Evolutionary conservation across 768 basidiomycete species (phyloP).

Genomic region (Omphalotus guepiniiformis): DNA sequence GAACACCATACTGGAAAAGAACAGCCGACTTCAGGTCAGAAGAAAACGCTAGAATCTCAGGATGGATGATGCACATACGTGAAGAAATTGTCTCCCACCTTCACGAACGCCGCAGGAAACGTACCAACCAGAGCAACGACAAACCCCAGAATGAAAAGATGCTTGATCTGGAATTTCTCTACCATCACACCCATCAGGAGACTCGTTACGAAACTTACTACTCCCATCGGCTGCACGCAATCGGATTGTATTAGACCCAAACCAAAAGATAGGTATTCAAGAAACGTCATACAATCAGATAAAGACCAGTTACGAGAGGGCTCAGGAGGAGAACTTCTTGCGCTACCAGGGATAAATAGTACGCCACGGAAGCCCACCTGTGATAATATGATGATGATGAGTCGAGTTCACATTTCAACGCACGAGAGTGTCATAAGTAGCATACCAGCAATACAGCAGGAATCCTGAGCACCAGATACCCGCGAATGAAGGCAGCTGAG

Average conservation of each 20-base stretch:
- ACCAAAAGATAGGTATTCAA: not conserved
- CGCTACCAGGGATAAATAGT: not conserved
- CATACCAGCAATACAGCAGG: not conserved
- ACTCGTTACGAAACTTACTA: not conserved
- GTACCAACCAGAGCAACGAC: not conserved
- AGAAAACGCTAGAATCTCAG: not conserved
- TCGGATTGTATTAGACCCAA: not conserved
- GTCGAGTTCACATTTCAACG: no score
- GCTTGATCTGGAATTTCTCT: not conserved
- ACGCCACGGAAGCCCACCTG: slow-evolving; percentile 1
- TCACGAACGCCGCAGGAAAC: not conserved
- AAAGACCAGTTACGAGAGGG: not conserved
- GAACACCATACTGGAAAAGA: not conserved
- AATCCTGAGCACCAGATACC: slow-evolving; percentile 1
- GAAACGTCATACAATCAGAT: not conserved
- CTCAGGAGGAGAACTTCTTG: slow-evolving; percentile 7
- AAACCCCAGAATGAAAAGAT: not conserved
- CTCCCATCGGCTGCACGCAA: not conserved
- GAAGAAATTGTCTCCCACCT: not conserved
- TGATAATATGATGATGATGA: no score
- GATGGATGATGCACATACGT: not conserved
- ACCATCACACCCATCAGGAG: not conserved
- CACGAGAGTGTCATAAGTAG: no score
- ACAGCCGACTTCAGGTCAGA: not conserved
- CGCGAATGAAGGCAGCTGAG: not conserved